Percentiles rank a stretch among this genome's conserved stretches.
These are phyloP conservation scores for Exobasidium cylindrosporum DNA, from an alignment of 1,284 basidiomycete species.

Conservation along the genomic window DNA sequence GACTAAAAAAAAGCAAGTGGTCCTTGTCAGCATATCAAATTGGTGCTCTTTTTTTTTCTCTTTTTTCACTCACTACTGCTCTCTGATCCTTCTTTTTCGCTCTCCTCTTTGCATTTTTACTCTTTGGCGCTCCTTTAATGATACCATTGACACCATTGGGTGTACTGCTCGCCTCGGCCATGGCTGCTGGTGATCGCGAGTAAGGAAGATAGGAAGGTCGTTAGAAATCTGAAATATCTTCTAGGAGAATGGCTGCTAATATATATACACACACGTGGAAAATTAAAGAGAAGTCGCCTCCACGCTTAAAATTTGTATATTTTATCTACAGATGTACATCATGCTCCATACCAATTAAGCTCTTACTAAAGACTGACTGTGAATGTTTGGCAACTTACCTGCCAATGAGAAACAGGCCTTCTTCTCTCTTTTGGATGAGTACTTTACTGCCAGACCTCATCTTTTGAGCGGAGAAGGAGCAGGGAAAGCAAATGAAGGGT, in stretches of 20 bases:
- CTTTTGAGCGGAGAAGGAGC: constrained; percentile 12
- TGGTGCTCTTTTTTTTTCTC: neutral
- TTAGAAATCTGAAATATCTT: no score
- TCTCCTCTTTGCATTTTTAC: constrained; percentile 50
- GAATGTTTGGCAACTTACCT: constrained; percentile 32
- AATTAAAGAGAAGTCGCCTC: no score
- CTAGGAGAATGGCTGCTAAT: no score
- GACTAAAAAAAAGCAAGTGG: neutral
- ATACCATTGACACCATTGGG: neutral
- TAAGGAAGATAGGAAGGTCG: no score
- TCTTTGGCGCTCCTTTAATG: neutral
- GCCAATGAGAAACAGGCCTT: constrained; percentile 35
- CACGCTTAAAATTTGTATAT: no score
- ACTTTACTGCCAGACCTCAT: constrained; percentile 42
- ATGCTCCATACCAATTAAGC: no score
- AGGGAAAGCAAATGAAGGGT: neutral
- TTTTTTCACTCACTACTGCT: neutral
- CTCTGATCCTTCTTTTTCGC: constrained; percentile 48
- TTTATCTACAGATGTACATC: no score
- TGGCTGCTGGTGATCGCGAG: constrained; percentile 91
- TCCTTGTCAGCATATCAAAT: neutral
- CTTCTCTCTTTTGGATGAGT: constrained; percentile 43
- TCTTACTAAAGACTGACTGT: neutral
- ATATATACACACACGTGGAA: no score
- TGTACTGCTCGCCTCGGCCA: constrained; percentile 76